A percentile compares a stretch with the other conserved stretches of the same genome.
Conservation (phyloP, 1,139 yeast genomes). For the Magnusiomyces paraingens region DNA sequence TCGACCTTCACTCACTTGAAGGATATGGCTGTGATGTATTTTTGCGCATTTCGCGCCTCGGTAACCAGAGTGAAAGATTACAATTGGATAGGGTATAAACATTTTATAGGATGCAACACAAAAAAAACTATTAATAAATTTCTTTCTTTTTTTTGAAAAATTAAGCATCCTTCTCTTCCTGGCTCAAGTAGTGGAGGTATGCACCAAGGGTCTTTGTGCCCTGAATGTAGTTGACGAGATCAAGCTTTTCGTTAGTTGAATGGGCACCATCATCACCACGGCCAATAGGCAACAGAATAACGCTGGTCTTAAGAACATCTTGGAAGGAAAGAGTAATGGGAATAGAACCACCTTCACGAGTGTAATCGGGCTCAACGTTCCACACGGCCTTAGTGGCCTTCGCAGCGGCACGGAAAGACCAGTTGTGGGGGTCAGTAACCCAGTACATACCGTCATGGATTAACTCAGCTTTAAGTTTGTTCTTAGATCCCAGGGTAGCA, state of each 20-base stretch:
- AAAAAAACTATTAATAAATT: background rate
- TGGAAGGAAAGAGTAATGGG: constrained; percentile 94
- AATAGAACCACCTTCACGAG: constrained; percentile 98
- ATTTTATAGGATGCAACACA: background rate
- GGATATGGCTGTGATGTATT: constrained; percentile 92
- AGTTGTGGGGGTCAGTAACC: constrained; percentile 92
- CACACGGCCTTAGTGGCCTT: constrained; percentile 92
- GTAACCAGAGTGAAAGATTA: constrained; percentile 54
- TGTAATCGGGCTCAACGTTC: constrained; percentile 91
- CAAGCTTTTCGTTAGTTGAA: constrained; percentile 90
- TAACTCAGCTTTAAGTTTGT: constrained; percentile 62
- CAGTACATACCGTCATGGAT: constrained; percentile 95
- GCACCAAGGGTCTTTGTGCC: constrained; percentile 95
- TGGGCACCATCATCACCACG: constrained; percentile 99
- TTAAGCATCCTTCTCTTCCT: constrained; percentile 32
- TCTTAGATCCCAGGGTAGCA: constrained; percentile 64
- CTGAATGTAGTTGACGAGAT: constrained; percentile 79
- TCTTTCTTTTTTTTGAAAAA: background rate
- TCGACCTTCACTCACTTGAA: constrained; percentile 73
- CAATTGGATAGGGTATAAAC: constrained; percentile 69
- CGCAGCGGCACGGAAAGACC: constrained; percentile 88
- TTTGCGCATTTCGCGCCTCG: constrained; percentile 69
- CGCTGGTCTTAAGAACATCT: constrained; percentile 75
- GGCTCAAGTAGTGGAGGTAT: constrained; percentile 79
- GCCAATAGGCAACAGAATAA: constrained; percentile 90